These are phyloP conservation scores for Tricholoma flavovirens DNA, from an alignment of 768 basidiomycete genomes.

Conservation along the genomic window DNA sequence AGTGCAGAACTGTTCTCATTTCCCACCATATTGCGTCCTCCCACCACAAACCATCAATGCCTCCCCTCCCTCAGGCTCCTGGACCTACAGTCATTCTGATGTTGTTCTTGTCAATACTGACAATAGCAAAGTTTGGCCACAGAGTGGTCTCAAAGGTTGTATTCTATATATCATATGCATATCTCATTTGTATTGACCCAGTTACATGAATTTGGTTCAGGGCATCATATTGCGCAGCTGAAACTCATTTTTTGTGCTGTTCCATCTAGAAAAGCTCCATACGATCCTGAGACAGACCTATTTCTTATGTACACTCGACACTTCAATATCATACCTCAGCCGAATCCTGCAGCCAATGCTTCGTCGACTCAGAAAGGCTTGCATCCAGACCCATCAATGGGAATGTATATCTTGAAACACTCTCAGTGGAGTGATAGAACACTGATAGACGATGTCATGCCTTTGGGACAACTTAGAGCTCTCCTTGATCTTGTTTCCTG, in stretches of 20 bases:
- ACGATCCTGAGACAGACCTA: background rate
- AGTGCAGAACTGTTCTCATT: background rate
- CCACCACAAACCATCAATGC: background rate
- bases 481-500: background rate
- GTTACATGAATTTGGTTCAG: background rate
- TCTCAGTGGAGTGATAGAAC: background rate
- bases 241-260: slow-evolving; percentile 2
- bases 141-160: background rate
- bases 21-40: background rate
- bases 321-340: slow-evolving; percentile 5
- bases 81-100: background rate
- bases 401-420: background rate
- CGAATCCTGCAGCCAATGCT: background rate
- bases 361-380: background rate
- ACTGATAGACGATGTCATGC: background rate
- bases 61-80: background rate
- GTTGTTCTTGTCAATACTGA: background rate
- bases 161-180: background rate
- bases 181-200: background rate
- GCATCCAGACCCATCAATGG: background rate
- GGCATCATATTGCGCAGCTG: background rate
- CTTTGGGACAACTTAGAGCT: background rate
- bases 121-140: background rate
- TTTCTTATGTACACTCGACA: background rate
- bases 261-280: background rate